Evolutionary conservation across 495 filamentous ascomycete genomes (phyloP).

Genomic region (Bombardia bombarda): DNA sequence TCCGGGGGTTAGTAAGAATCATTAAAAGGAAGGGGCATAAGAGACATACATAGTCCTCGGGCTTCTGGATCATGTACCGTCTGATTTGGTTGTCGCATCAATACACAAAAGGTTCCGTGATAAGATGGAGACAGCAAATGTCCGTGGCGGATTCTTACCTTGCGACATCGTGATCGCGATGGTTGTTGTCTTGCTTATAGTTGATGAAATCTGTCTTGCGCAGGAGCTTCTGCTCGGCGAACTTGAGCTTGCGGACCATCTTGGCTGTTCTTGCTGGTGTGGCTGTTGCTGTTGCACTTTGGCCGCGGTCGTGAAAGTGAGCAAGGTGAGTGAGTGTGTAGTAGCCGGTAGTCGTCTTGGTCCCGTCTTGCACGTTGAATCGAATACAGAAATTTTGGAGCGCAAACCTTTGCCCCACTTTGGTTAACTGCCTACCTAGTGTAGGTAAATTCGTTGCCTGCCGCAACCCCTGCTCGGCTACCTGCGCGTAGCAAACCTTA

Average conservation of each 20-base stretch:
- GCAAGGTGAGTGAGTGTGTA: too few species aligned
- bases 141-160: too few species aligned
- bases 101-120: too few species aligned
- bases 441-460: slow-evolving; percentile 4
- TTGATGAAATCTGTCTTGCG: slow-evolving; percentile 92
- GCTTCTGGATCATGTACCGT: slow-evolving; percentile 82
- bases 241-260: slow-evolving; percentile 86
- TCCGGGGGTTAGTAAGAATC: slow-evolving; percentile 11
- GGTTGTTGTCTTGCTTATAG: slow-evolving; percentile 80
- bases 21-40: slow-evolving; percentile 50
- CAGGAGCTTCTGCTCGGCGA: slow-evolving; percentile 69
- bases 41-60: slow-evolving; percentile 48
- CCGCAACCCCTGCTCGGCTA: slow-evolving; percentile 3
- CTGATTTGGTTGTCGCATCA: slow-evolving; percentile 16
- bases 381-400: too few species aligned
- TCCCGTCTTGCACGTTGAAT: too few species aligned
- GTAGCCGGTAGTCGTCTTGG: too few species aligned
- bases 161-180: slow-evolving; percentile 67
- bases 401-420: background rate
- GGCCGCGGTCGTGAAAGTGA: too few species aligned
- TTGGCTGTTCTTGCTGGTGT: slow-evolving; percentile 14
- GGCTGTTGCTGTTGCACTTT: background rate
- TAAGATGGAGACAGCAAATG: too few species aligned
- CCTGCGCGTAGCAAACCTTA: too few species aligned
- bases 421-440: background rate